Base-by-base conservation (phyloP, 2,329 filamentous ascomycete species). In the Phaeosphaeria sp. region DNA sequence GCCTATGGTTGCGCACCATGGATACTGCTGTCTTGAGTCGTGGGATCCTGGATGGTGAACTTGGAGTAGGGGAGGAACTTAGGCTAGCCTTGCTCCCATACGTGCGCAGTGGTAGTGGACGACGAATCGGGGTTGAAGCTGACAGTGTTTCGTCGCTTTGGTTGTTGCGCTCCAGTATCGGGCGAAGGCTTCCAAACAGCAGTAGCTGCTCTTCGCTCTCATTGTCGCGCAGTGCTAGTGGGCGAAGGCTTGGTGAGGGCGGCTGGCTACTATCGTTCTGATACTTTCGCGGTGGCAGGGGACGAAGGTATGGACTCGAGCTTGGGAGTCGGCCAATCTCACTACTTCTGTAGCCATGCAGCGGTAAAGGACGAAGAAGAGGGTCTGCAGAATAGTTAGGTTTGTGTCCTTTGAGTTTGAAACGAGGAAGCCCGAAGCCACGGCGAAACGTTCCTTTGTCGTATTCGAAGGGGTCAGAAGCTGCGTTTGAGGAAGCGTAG, bases 61-160 rank as follows among this genome's bases (percentile, higher is more conserved):
- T 7, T 7, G 6, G 6, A 15, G 15, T 43, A 3, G 3, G n/a
- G 17, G 40, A 13, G 8, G 43, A 9, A 25, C 2, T 17, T 21
- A 46, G n/a, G 13, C 25, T 2, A 4, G 43, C n/a, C n/a, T 25
- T 25, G 43, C 43, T 64, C 39, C 61, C 59, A 24, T 61, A 66
- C 40, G 40, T 55, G 11, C 65, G 59, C 2, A 65, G 55, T 18
- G 67, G 60, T 13, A 65, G 50, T 8, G 63, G 51, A 2, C 57
- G 63, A 36, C 11, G 30, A 36, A 3, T 13, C 30, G 6, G 30
- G 30, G 6, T 13, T 65, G 54, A 17, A 67, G 22, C 44, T 57
- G 45, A 44, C 33, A 20, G 33, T 30, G 11, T 39, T 48, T 40
- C 48, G 11, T 5, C 4, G n/a, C 7, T 40, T 6, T 17, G 5